These are phyloP conservation scores for Morella rubra DNA, from an alignment of 306 rosid genomes.

Conservation along the genomic window DNA sequence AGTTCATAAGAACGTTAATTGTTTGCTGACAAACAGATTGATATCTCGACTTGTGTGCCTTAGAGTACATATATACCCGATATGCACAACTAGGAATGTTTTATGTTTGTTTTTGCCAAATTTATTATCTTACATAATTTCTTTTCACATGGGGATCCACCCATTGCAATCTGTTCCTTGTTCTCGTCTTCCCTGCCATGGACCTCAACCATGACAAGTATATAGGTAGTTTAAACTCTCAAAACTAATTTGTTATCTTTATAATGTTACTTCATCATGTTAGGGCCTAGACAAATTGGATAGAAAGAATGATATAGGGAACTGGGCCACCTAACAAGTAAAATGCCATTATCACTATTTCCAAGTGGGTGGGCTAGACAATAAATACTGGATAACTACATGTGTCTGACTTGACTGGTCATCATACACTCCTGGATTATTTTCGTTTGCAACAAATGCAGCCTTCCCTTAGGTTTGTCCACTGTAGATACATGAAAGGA, in stretches of 20 bases:
- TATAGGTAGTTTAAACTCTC: not conserved
- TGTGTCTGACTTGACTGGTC: not conserved
- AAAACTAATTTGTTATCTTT: not conserved
- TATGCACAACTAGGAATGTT: not conserved
- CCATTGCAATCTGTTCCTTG: not conserved
- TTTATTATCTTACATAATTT: not conserved
- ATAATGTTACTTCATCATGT: not conserved
- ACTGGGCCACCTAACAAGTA: not conserved
- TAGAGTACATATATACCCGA: not conserved
- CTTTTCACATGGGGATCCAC: not conserved
- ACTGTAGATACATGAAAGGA: not conserved
- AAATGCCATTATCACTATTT: not conserved
- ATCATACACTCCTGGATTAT: not conserved
- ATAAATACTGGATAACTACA: too few relatives aligned
- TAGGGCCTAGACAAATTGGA: not conserved
- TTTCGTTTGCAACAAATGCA: not conserved
- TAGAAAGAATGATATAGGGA: not conserved
- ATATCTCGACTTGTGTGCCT: not conserved
- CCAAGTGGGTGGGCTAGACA: not conserved
- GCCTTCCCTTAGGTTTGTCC: not conserved
- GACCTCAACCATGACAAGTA: not conserved
- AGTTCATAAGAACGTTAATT: not conserved
- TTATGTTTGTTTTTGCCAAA: not conserved
- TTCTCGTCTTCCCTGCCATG: not conserved
- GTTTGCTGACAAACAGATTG: not conserved